These are phyloP conservation scores for Diaporthe sp. DNA, from an alignment of 2,329 filamentous ascomycete genomes.

Conservation along the genomic window DNA sequence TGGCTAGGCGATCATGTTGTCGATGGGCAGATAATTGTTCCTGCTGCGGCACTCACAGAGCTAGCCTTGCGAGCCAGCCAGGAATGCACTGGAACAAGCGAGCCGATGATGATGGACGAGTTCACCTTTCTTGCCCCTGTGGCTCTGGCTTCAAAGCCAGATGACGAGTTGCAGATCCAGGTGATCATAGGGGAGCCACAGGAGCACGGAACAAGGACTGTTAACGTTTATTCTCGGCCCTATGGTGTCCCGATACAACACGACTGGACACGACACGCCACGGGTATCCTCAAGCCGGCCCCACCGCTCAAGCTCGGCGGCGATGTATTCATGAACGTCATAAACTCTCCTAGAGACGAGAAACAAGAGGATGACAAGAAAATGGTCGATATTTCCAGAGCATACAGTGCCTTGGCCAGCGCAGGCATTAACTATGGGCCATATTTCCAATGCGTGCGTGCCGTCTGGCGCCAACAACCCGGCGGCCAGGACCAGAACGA, in stretches of 20 bases:
- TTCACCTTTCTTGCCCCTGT: not conserved
- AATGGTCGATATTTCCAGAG: not conserved
- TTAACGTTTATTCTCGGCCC: not conserved
- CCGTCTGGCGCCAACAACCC: not conserved
- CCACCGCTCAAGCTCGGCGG: no score
- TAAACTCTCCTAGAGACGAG: accelerated
- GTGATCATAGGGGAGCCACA: not conserved
- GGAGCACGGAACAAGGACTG: not conserved
- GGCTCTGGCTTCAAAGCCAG: not conserved
- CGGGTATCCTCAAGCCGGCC: not conserved
- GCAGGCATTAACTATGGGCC: slow-evolving; percentile 2
- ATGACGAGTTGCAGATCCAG: not conserved
- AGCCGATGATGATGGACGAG: not conserved
- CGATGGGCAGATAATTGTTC: not conserved
- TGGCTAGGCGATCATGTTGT: slow-evolving; percentile 5
- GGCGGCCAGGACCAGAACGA: not conserved
- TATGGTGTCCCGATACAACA: not conserved
- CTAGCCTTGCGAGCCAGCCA: not conserved
- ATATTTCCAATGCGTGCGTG: not conserved
- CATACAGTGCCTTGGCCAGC: not conserved
- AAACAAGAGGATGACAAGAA: accelerated
- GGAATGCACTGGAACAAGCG: not conserved
- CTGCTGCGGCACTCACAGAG: not conserved
- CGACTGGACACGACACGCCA: slow-evolving; percentile 7
- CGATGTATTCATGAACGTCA: no score